Evolutionary conservation across 1,284 basidiomycete species (phyloP), one percentile per base, ranked within the genome.

Genomic region (Austropuccinia psidii): DNA sequence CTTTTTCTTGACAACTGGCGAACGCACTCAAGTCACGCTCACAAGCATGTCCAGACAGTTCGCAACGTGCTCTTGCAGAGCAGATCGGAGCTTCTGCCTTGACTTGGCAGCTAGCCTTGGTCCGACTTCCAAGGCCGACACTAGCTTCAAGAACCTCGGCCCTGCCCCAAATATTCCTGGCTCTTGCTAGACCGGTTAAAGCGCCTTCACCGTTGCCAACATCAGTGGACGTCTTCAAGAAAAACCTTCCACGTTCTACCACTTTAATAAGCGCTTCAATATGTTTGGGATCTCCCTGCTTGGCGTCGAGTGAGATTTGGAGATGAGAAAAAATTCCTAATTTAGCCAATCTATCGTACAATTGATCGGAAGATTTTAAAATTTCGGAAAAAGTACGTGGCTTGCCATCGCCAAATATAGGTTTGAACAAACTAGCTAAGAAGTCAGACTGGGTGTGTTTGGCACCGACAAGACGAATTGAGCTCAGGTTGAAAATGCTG

Each of bases 121-220:
- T 98, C 79, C 90, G 89, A 0, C 93, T 96, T 0, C 94, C 96
- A 17, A 90, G 84, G 0, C 93, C 87, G 1, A 91, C 82, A 75
- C 89, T 90, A 7, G 89, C 90, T 79, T 94, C 90, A 74, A 98
- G 83, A 0, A 86, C 86, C 81, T 99, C 96, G 24, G 89, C 94
- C 1, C 92, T 91, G 31, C 96, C 95, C 77, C 98, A 90, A 5
- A 90, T 85, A 81, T 98, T 98, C 19, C 90, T 85, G 41, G 94
- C 82, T 65, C 89, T 87, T 19, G 86, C 91, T 6, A 89, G 90
- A 47, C 88, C 85, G 73, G 88, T 91, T 88, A 90, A 91, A 68
- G 84, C 91, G 8, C 92, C 95, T 81, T 98, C 95, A 65, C 90
- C 90, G 73, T 96, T 93, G 9, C 96, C 96, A 4, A 98, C 85